Evolutionary conservation across 2,329 filamentous ascomycete genomes (phyloP).

Genomic region (Apiospora arundinis): DNA sequence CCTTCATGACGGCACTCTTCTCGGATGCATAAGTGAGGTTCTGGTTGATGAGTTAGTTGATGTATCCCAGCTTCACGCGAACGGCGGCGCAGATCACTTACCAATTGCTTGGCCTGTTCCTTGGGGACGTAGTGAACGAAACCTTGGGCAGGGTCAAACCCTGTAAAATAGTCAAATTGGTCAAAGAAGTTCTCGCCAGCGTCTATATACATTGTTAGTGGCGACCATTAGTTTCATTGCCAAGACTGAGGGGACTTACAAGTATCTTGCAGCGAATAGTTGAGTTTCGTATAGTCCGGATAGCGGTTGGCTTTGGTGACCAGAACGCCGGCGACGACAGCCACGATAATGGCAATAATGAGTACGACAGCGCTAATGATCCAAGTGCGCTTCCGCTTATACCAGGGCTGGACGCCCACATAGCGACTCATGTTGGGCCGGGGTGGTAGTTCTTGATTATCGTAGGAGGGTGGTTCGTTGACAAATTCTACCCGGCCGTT

Average conservation of each 20-base stretch:
- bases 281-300: conserved; percentile 54
- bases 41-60: conserved; percentile 37
- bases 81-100: conserved; percentile 36
- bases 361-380: conserved; percentile 46
- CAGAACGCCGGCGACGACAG: conserved; percentile 54
- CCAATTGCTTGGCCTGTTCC: conserved; percentile 48
- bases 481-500: conserved; percentile 24
- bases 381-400: conserved; percentile 62
- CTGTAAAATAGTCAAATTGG: conserved; percentile 59
- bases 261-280: conserved; percentile 55
- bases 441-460: conserved; percentile 23
- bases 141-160: conserved; percentile 56
- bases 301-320: conserved; percentile 50
- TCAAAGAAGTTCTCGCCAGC: conserved; percentile 59
- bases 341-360: conserved; percentile 51
- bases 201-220: conserved; percentile 43
- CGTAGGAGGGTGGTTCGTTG: conserved; percentile 22
- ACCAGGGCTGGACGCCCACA: conserved; percentile 41
- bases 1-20: conserved; percentile 60
- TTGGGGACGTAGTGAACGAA: conserved; percentile 61
- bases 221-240: not conserved
- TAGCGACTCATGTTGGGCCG: conserved; percentile 33
- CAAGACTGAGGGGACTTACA: conserved; percentile 45
- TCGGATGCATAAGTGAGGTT: conserved; percentile 68
- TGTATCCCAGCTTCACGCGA: conserved; percentile 19